Base-by-base conservation (phyloP, 2,329 filamentous ascomycete genomes). In the Clonostachys rhizophaga region DNA sequence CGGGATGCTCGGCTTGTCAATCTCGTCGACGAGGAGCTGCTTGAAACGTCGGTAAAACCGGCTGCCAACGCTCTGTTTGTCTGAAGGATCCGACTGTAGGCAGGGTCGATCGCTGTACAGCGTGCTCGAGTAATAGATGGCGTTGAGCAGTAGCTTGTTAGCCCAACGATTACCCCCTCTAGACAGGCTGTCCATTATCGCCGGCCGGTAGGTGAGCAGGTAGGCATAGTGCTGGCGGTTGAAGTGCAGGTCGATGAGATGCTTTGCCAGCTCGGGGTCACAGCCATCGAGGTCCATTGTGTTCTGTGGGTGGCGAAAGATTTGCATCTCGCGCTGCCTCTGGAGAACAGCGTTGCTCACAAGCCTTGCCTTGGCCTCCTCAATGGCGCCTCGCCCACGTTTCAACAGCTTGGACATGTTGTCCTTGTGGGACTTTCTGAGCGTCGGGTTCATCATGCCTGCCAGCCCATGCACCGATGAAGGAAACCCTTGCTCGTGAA, bases 91-190 rank as follows among this genome's bases (percentile, higher is more conserved):
- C 16, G 60, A 52, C 4, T 62, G 61, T 7, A 70, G 56, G 14
- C 61, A 62, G 1, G 58, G 50, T 1, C 66, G 58, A 47, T 69
- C 62, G 47, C 67, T 70, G 42, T 67, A 69, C 2, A 68, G 60
- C 6, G 59, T 61, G 4, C 63, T 65, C 10, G 63, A 65, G 42
- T 63, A 68, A 52, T 67, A 72, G 10, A 71, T 69, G 14, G 66
- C 63, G 48, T 69, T 69, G 13, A 69, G 55, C 1, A 69, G 53
- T 4, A 69, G 56, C 45, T 67, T 67, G 30, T 67, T 69, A 10
- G 57, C 56, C 33, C 61, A 69, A 1, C 60, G 61, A 2, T 66
- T 65, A n/a, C 58, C 57, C 0, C 59, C 59, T 17, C 58, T 64
- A 1, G 57, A 54, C 3, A 68, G 57, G 47, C 63, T 65, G 35